Base-by-base conservation (phyloP, 192 early-diverging fungal species). In the Entomortierella beljakovae region DNA sequence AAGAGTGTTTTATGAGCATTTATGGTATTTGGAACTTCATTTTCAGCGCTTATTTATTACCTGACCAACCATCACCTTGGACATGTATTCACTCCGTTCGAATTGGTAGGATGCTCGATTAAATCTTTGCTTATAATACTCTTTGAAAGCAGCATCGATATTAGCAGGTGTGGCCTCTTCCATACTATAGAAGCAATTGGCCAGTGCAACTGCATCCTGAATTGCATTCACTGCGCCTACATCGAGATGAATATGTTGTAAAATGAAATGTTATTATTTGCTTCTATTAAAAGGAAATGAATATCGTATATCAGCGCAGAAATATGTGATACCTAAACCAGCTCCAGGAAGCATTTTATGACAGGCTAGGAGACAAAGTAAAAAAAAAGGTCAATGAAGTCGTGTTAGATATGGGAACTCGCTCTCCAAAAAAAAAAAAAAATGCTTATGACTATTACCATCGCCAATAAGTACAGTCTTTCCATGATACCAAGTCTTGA, bases 201-300 rank as follows among this genome's bases (percentile, higher is more conserved):
- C 53, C 22, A 64, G 32, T 13, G 63, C 61, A 0, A 40, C 61
- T 1, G 61, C 70, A 28, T 64, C 70, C 2, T 64, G 61, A 25
- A 72, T 64, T 0, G 70, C 70, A 38, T 64, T 72, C 31, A 72
- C 55, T n/a, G 61, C 60, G n/a, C 70, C 70, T 71, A 29, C 8
- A 8, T 25, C 8, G 6, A 26, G 38, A 26, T 20, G 26, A n/a
- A n/a, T 20, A 20, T n/a, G n/a, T 0, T 1, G 10, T 16, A 56
- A 32, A 31, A 16, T 18, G 0, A 56, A 11, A 31, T 26, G 2
- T 6, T 56, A 2, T 32, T 28, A 26, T 28, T 16, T 29, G 20
- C n/a, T 18, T n/a, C 3, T 15, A 31, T 33, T 34, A 20, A 6
- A 32, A 10, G 18, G 23, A 3, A 23, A 7, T 23, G 22, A n/a